phyloP scores from a whole-genome alignment of 2,329 filamentous ascomycete species.

The Microcyclosporella mali region DNA sequence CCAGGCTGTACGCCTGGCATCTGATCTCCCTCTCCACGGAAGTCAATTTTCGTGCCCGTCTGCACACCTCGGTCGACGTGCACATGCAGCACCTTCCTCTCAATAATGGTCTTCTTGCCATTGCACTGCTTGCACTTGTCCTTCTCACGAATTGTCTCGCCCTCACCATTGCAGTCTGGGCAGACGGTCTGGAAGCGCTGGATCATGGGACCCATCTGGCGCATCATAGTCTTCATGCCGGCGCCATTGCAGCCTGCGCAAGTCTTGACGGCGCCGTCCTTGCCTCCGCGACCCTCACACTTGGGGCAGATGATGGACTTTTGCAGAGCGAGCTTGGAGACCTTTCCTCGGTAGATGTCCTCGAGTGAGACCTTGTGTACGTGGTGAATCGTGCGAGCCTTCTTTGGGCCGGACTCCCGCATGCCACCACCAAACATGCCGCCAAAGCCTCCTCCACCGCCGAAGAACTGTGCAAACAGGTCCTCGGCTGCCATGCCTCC shows the following conservation, averaged over 20 bases:
- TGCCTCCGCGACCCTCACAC: conserved; percentile 89
- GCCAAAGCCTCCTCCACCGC: conserved; percentile 61
- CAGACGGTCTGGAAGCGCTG: conserved; percentile 99
- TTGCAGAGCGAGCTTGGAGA: conserved; percentile 94
- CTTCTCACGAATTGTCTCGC: conserved; percentile 93
- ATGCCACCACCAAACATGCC: conserved; percentile 66
- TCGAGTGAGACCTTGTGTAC: conserved; percentile 97
- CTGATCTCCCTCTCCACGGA: conserved; percentile 94
- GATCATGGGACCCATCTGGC: conserved; percentile 99
- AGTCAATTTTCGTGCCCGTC: conserved; percentile 93
- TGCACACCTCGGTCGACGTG: conserved; percentile 93
- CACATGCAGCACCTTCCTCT: conserved; percentile 96
- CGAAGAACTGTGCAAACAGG: conserved; percentile 95
- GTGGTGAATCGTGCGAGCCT: conserved; percentile 95
- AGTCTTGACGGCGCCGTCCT: conserved; percentile 94
- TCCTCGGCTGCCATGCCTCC: conserved; percentile 93
- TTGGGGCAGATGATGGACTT: conserved; percentile 95
- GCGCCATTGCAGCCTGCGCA: conserved; percentile 86
- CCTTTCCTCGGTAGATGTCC: conserved; percentile 96
- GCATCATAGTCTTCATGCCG: conserved; percentile 99
- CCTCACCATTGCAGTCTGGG: conserved; percentile 95
- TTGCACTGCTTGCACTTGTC: conserved; percentile 95
- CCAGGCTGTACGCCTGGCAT: conserved; percentile 87
- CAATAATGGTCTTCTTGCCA: conserved; percentile 96
- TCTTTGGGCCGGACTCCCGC: conserved; percentile 71